These are phyloP conservation scores for Penicillium sp. DNA, from an alignment of 2,329 filamentous ascomycete species.

Conservation along the genomic window DNA sequence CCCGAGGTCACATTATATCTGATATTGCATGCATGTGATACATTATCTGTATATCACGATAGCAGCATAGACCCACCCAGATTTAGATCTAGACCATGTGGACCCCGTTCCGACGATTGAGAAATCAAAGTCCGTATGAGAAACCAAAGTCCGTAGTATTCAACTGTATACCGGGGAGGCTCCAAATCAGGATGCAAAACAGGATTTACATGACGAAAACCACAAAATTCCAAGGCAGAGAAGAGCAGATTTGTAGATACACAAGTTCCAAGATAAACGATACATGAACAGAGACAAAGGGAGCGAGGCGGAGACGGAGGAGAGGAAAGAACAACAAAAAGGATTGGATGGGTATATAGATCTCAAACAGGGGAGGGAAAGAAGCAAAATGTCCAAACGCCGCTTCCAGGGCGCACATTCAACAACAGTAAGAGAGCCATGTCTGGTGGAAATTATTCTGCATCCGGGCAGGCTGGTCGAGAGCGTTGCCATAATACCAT, in stretches of 20 bases:
- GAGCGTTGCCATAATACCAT: constrained; percentile 4
- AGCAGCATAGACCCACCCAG: not conserved
- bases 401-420: constrained; percentile 19
- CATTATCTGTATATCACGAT: not conserved
- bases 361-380: constrained; percentile 8
- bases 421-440: constrained; percentile 8
- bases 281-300: constrained; percentile 11
- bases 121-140: not conserved
- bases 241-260: constrained; percentile 20
- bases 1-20: constrained; percentile 15
- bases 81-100: not conserved
- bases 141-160: not conserved
- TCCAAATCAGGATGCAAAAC: constrained; percentile 2
- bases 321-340: constrained; percentile 1
- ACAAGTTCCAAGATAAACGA: constrained; percentile 15
- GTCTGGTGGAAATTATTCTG: constrained; percentile 10
- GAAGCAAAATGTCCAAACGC: constrained; percentile 16
- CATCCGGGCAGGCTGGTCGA: constrained; percentile 17
- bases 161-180: not conserved
- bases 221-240: not conserved
- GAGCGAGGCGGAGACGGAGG: constrained; percentile 6
- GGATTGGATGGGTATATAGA: constrained; percentile 27
- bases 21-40: not conserved
- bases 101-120: not conserved
- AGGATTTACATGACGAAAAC: constrained; percentile 3